Evolutionary conservation across 495 filamentous ascomycete species (phyloP), one percentile per base, ranked within the genome.

Genomic region (Chaetomium cochliodes): DNA sequence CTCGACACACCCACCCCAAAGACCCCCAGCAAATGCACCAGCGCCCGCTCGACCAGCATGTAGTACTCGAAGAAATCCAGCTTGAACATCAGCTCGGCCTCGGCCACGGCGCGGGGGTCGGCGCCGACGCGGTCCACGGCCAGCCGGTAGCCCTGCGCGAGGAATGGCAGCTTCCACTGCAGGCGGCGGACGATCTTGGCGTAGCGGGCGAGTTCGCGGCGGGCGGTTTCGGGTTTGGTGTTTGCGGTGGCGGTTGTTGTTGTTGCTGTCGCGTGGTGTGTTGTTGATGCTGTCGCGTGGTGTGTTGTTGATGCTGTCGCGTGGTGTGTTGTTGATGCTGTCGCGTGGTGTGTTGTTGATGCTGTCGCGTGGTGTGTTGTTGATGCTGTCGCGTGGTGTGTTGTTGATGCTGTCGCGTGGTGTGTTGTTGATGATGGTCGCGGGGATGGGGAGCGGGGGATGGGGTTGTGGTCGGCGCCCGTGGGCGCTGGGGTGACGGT

Each of bases 61-160:
- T 88, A 89, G 76, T 84, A 90, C 65, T 90, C 87, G 74, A 87
- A 84, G 65, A 88, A 90, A 66, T 90, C 87, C 8, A 89, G 75
- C 70, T 89, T 88, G 76, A 90, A 90, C 81, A 88, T 88, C 33
- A 84, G 80, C 67, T 87, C 83, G 0, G 78, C 77, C 25, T 85
- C 77, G 12, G 68, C 22, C 61, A 68, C 4, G 55, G 33, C 44
- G 53, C 55, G 39, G 63, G 65, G 49, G 65, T 52, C 53, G 49
- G 70, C 70, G 56, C 66, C 72, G 11, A 52, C 47, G 28, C 68
- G 73, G 22, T 74, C 65, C 3, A 79, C 65, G 4, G 79, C 79
- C 2, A 84, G 84, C 2, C 70, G 70, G 72, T 87, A 88, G 33
- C 77, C 84, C 42, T 77, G 70, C 7, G 78, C 81, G 49, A 88